A percentile compares a stretch with the other conserved stretches of the same genome.
phyloP scores from a whole-genome alignment of 352 stramenopile genomes.

The Phytophthora sojae region DNA sequence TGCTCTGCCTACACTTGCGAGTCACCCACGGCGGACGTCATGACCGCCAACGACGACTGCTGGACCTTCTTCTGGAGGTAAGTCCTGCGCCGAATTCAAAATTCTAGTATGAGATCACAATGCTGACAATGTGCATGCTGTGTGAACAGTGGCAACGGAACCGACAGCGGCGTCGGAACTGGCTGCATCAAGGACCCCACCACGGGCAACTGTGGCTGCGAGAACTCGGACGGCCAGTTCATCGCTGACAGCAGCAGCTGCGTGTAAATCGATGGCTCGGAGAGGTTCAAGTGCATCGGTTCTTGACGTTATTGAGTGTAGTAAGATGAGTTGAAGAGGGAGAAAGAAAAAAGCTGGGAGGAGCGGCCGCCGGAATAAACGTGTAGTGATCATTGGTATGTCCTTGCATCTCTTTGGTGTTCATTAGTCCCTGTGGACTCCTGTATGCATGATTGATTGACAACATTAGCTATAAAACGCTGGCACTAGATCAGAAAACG shows the following conservation, averaged over 20 bases:
- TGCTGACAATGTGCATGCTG: not conserved
- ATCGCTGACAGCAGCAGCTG: conserved; percentile 21
- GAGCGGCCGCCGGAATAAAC: too few relatives aligned
- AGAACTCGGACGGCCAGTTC: conserved; percentile 34
- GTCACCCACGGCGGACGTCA: conserved; percentile 1
- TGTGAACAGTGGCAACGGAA: conserved; percentile 23
- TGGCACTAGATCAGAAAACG: too few relatives aligned
- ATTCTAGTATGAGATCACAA: not conserved
- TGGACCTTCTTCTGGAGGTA: conserved; percentile 41
- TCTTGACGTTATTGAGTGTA: too few relatives aligned
- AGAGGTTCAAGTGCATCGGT: not conserved
- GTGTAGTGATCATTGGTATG: too few relatives aligned
- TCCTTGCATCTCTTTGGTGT: too few relatives aligned
- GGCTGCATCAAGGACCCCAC: conserved; percentile 28
- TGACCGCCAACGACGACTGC: conserved; percentile 21
- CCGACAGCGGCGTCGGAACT: conserved; percentile 10
- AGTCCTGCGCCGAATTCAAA: not conserved
- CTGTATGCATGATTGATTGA: too few relatives aligned
- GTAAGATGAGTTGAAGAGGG: too few relatives aligned
- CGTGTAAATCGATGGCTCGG: conserved; percentile 10
- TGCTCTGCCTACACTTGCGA: conserved; percentile 33
- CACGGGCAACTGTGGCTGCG: conserved; percentile 26
- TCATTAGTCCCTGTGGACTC: too few relatives aligned
- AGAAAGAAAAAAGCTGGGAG: too few relatives aligned
- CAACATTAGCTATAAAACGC: too few relatives aligned